These are phyloP conservation scores for Salvia sclarea DNA, from an alignment of 305 asterid genomes.

Conservation along the genomic window DNA sequence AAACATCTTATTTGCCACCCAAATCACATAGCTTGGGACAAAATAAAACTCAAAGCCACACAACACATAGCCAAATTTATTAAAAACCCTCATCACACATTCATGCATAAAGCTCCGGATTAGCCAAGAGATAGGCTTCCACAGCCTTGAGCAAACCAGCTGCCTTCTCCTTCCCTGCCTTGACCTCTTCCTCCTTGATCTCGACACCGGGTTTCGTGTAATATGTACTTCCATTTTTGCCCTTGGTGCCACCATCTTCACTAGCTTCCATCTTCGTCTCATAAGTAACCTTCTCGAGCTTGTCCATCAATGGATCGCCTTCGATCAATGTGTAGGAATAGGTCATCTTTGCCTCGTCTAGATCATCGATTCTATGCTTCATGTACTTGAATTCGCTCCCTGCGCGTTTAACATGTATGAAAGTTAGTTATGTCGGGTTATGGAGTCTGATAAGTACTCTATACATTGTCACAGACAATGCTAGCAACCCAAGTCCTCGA, in stretches of 20 bases:
- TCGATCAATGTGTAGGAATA: slow-evolving; percentile 35
- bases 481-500: no score
- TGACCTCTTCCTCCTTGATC: slow-evolving; percentile 40
- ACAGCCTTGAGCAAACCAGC: slow-evolving; percentile 36
- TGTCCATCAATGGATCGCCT: slow-evolving; percentile 36
- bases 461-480: no score
- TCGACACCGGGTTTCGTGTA: slow-evolving; percentile 35
- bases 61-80: not conserved
- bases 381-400: slow-evolving; percentile 25
- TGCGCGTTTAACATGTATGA: not conserved
- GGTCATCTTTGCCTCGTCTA: slow-evolving; percentile 27
- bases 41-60: not conserved
- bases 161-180: slow-evolving; percentile 41
- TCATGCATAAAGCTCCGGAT: slow-evolving; percentile 30
- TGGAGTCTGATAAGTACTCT: not conserved
- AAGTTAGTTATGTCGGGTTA: not conserved
- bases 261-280: slow-evolving; percentile 32
- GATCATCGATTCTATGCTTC: slow-evolving; percentile 35
- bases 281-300: slow-evolving; percentile 34
- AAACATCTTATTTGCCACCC: slow-evolving; percentile 14
- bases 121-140: slow-evolving; percentile 37
- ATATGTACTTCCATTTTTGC: slow-evolving; percentile 29
- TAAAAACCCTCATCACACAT: not conserved
- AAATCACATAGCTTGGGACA: not conserved
- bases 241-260: slow-evolving; percentile 37